Base-by-base conservation (phyloP, 768 basidiomycete species). In the Amanita phalloides region DNA sequence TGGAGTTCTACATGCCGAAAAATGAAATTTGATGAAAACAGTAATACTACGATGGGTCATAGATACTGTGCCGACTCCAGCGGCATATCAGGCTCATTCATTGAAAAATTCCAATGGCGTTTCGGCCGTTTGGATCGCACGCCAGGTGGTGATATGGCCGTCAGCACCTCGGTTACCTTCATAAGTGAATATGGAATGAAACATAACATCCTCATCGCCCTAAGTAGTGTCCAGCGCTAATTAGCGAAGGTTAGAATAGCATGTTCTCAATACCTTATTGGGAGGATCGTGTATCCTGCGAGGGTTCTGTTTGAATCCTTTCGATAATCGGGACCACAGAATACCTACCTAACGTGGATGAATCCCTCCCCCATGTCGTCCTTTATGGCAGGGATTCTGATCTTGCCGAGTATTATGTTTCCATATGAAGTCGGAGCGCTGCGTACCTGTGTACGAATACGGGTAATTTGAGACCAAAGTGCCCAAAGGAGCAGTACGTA, bases 241-340 rank as follows among this genome's bases (percentile, higher is more conserved):
- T 54, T 28, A 57, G 45, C 21, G 14, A 32, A 28, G 21, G 23
- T 30, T 33, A 9, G 11, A 36, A 32, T 44, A 36, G n/a, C 45
- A 33, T 17, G 43, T 14, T 13, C 13, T n/a, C 62, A 74, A 53
- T 63, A 82, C 85, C 64, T 76, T 72, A 68, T 84, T 82, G 1
- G 81, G 84, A 48, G 86, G 82, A 59, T 86, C 84, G 60, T 87
- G 84, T 56, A 87, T 82, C 58, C 85, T 86, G 62, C 28, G 58
- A 43, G 45, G 43, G 21, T 42, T 45, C 33, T 45, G 30, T 10
- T n/a, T 38, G n/a, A 49, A 35, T 20, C 28, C 13, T 26, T 39
- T 55, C 50, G 25, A 46, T 30, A 50, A 35, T 30, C 20, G 51
- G 50, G 36, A 51, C 45, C 45, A 55, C 32, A 44, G 21, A 7